Conservation (phyloP, 495 filamentous ascomycete species). For the Podospora australis region DNA sequence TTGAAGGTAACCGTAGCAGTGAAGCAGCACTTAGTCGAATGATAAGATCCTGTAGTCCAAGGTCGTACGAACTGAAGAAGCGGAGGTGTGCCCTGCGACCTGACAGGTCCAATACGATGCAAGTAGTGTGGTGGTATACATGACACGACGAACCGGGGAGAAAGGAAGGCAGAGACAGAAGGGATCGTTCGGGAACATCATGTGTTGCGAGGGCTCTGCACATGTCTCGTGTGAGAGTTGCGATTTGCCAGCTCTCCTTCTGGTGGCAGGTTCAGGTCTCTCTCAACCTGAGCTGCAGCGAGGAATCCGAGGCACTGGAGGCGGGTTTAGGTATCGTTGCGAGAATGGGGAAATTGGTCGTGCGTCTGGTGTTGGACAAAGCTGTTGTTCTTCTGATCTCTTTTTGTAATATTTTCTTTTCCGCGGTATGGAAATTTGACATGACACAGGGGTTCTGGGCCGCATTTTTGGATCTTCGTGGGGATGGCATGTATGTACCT, state of each 20-base stretch:
- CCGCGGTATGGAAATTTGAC: too few species aligned
- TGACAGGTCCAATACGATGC: too few species aligned
- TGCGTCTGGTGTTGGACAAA: not conserved
- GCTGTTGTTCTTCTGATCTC: too few species aligned
- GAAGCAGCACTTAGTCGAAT: too few species aligned
- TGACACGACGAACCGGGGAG: not conserved
- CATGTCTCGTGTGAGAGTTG: not conserved
- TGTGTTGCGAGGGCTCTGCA: not conserved
- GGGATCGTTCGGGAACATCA: not conserved
- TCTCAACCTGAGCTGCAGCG: too few species aligned
- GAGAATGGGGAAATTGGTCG: too few species aligned
- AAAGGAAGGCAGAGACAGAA: not conserved
- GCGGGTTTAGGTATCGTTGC: too few species aligned
- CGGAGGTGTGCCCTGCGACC: too few species aligned
- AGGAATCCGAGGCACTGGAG: not conserved
- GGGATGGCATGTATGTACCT: too few species aligned
- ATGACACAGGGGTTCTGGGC: too few species aligned
- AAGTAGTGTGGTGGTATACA: not conserved
- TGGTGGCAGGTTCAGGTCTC: not conserved
- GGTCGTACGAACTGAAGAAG: not conserved
- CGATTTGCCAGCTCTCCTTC: not conserved
- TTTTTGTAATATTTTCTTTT: too few species aligned
- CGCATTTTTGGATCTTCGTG: too few species aligned
- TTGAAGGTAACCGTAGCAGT: not conserved
- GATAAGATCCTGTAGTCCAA: not conserved